Evolutionary conservation across 2,329 filamentous ascomycete species (phyloP).

Genomic region (Colletotrichum sidae): DNA sequence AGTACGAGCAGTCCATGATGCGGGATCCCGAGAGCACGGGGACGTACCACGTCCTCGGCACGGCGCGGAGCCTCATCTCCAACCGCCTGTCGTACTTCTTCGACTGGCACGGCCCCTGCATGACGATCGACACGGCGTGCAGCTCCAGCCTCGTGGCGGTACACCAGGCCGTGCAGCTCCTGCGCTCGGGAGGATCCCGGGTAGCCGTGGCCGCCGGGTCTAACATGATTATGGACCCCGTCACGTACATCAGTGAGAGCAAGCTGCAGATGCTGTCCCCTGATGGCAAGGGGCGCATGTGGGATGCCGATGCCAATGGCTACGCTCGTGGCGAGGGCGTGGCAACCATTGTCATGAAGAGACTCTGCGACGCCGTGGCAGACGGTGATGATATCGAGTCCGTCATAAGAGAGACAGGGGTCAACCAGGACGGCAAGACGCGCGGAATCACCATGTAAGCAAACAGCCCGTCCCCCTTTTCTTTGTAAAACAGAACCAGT

Average conservation of each 20-base stretch:
- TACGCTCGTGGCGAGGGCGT: slow-evolving; percentile 66
- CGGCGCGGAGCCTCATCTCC: slow-evolving; percentile 46
- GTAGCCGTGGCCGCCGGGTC: slow-evolving; percentile 44
- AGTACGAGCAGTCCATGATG: background rate
- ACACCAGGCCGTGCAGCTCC: slow-evolving; percentile 52
- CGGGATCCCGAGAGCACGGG: background rate
- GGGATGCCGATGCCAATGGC: slow-evolving; percentile 59
- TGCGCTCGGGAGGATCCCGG: slow-evolving; percentile 46
- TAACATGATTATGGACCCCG: slow-evolving; percentile 39
- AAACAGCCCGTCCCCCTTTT: too few species aligned
- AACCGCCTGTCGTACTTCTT: slow-evolving; percentile 56
- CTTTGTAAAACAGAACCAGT: too few species aligned
- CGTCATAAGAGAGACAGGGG: slow-evolving; percentile 41
- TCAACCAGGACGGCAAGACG: slow-evolving; percentile 41
- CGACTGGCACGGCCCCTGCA: slow-evolving; percentile 51
- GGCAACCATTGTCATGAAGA: slow-evolving; percentile 59
- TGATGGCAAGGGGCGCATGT: slow-evolving; percentile 49
- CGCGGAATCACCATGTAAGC: slow-evolving; percentile 45
- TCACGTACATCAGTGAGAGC: slow-evolving; percentile 34
- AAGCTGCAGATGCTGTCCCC: slow-evolving; percentile 29
- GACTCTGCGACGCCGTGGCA: slow-evolving; percentile 53
- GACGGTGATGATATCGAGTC: slow-evolving; percentile 43
- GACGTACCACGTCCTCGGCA: slow-evolving; percentile 40
- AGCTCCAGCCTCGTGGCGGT: slow-evolving; percentile 55
- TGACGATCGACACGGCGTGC: slow-evolving; percentile 59